These are phyloP conservation scores for Macroventuria anomochaeta DNA, from an alignment of 2,329 filamentous ascomycete species.

Conservation along the genomic window DNA sequence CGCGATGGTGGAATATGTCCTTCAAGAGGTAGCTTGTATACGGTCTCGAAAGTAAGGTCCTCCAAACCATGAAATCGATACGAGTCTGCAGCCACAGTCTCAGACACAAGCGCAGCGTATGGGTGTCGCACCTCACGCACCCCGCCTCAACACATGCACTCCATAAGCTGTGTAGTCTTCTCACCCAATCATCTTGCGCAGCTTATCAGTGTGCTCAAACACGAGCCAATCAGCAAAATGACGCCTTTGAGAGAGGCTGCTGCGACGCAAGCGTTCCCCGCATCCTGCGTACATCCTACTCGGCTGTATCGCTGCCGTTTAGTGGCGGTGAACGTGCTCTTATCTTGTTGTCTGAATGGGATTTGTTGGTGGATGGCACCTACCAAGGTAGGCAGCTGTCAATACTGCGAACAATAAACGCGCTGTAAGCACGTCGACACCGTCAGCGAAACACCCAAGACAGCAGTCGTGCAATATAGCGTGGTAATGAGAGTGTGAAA, in stretches of 20 bases:
- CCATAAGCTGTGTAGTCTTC: slow-evolving; percentile 1
- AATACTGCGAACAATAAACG: not conserved
- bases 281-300: slow-evolving; percentile 8
- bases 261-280: slow-evolving; percentile 10
- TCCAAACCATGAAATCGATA: slow-evolving; percentile 5
- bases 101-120: slow-evolving; percentile 3
- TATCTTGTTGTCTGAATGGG: slow-evolving; percentile 10
- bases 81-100: slow-evolving; percentile 11
- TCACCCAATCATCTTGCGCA: slow-evolving; percentile 1
- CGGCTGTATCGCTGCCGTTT: slow-evolving; percentile 13
- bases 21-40: not conserved
- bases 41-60: not conserved
- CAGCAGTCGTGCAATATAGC: not conserved
- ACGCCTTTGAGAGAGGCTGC: slow-evolving; percentile 4
- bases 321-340: slow-evolving; percentile 19
- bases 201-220: slow-evolving; percentile 16
- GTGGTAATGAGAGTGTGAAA: not conserved
- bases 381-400: slow-evolving; percentile 15
- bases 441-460: not conserved
- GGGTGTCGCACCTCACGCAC: slow-evolving; percentile 16
- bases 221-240: slow-evolving; percentile 10
- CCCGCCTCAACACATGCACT: slow-evolving; percentile 21
- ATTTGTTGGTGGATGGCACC: slow-evolving; percentile 9
- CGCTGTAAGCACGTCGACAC: slow-evolving; percentile 6
- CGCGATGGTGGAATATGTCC: not conserved